Evolutionary conservation across 495 filamentous ascomycete genomes (phyloP).

Genomic region (Penicillium malachiteum): DNA sequence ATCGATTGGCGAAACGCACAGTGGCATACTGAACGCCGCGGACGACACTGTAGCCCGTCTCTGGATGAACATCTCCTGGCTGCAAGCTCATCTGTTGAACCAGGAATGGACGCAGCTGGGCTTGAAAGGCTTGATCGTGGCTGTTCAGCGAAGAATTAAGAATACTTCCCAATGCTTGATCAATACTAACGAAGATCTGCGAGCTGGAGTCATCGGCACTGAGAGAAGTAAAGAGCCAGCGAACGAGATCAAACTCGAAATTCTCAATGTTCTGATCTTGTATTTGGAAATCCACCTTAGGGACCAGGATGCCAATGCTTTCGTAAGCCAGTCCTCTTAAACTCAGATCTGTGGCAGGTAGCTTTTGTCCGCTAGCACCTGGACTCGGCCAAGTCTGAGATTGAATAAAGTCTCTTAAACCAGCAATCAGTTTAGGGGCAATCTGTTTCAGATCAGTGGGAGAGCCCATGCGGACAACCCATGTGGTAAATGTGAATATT

Average conservation of each 20-base stretch:
- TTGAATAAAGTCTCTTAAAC: constrained; percentile 71
- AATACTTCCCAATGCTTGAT: constrained; percentile 81
- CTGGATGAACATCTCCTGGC: constrained; percentile 46
- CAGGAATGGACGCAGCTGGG: constrained; percentile 58
- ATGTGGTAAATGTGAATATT: constrained; percentile 85
- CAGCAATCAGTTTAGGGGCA: constrained; percentile 66
- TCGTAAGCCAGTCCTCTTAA: constrained; percentile 79
- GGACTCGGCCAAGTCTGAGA: constrained; percentile 80
- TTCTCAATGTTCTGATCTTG: constrained; percentile 35
- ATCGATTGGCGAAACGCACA: constrained; percentile 89
- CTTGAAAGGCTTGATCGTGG: constrained; percentile 41
- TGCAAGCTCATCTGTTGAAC: constrained; percentile 63
- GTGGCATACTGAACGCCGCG: constrained; percentile 75
- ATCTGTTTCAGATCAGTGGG: constrained; percentile 57
- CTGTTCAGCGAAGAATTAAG: constrained; percentile 56
- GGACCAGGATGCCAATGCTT: constrained; percentile 76
- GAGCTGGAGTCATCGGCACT: constrained; percentile 73
- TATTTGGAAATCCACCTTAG: constrained; percentile 40
- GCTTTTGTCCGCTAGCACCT: constrained; percentile 39
- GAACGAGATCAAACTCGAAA: constrained; percentile 59
- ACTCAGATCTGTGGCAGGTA: constrained; percentile 58
- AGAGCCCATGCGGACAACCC: constrained; percentile 75
- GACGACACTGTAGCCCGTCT: constrained; percentile 42
- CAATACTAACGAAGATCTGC: constrained; percentile 79
- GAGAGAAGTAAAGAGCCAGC: constrained; percentile 81